A percentile compares a stretch with the other conserved stretches of the same genome.
Evolutionary conservation across 179 eudicot genomes (phyloP).

Genomic region (Amaranthus tricolor): DNA sequence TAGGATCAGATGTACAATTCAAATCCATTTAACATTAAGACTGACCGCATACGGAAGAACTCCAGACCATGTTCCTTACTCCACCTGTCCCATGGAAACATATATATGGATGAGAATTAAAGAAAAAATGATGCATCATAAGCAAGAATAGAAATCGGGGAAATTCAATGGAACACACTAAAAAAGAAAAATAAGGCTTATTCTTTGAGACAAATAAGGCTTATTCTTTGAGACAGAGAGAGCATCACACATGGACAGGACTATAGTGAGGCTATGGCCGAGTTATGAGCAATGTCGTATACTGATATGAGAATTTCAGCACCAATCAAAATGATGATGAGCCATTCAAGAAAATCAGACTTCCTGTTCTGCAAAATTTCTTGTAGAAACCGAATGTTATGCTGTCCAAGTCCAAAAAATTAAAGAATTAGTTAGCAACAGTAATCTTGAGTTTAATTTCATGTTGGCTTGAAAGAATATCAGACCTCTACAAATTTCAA

Average conservation of each 20-base stretch:
- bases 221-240: no score
- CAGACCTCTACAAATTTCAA: constrained; percentile 94
- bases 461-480: neutral
- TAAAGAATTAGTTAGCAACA: neutral
- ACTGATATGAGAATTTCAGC: constrained; percentile 86
- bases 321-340: constrained; percentile 74
- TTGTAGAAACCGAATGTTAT: constrained; percentile 91
- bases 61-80: neutral
- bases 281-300: constrained; percentile 83
- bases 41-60: neutral
- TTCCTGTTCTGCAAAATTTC: constrained; percentile 95
- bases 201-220: no score
- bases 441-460: neutral
- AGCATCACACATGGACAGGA: neutral
- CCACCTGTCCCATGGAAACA: no score
- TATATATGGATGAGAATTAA: no score
- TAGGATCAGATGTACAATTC: constrained; percentile 29
- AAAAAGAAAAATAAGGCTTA: no score
- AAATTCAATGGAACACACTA: neutral
- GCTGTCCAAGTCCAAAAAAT: constrained; percentile 45
- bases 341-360: constrained; percentile 96
- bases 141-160: neutral
- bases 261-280: constrained; percentile 36
- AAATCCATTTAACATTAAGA: neutral
- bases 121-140: no score